phyloP scores from a whole-genome alignment of 2,329 filamentous ascomycete genomes.

The Fusarium pseudoanthophilum region DNA sequence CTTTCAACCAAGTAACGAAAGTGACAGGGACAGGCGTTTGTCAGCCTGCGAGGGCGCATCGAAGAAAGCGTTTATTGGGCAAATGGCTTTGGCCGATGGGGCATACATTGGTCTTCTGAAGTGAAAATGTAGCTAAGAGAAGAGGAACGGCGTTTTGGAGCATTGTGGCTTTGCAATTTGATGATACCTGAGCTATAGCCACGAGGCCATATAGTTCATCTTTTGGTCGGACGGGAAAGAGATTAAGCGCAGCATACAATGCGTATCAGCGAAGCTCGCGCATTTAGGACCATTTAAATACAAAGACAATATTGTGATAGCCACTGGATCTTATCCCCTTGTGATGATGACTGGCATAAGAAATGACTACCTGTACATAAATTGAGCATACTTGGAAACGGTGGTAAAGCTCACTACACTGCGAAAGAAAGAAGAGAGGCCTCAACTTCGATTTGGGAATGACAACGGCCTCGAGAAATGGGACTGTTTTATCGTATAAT shows the following conservation, averaged over 20 bases:
- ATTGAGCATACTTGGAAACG: neutral
- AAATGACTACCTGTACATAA: neutral
- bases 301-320: neutral
- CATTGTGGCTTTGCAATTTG: constrained; percentile 30
- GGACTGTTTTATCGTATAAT: neutral
- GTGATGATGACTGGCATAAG: neutral
- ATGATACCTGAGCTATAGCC: constrained; percentile 45
- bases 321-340: neutral
- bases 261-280: neutral
- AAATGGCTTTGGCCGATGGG: constrained; percentile 2
- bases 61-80: constrained; percentile 17
- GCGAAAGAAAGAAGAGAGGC: neutral
- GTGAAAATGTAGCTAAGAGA: constrained; percentile 14
- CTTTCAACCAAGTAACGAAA: constrained; percentile 21
- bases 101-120: constrained; percentile 2
- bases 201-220: constrained; percentile 34
- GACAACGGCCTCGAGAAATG: neutral
- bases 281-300: constrained; percentile 2
- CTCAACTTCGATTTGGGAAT: neutral
- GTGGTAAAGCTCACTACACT: neutral
- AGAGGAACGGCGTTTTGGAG: constrained; percentile 38
- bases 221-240: constrained; percentile 18
- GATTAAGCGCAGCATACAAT: constrained; percentile 1
- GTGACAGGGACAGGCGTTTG: constrained; percentile 23
- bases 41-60: constrained; percentile 6